phyloP scores from a whole-genome alignment of 768 basidiomycete genomes.

The Trametes elegans region DNA sequence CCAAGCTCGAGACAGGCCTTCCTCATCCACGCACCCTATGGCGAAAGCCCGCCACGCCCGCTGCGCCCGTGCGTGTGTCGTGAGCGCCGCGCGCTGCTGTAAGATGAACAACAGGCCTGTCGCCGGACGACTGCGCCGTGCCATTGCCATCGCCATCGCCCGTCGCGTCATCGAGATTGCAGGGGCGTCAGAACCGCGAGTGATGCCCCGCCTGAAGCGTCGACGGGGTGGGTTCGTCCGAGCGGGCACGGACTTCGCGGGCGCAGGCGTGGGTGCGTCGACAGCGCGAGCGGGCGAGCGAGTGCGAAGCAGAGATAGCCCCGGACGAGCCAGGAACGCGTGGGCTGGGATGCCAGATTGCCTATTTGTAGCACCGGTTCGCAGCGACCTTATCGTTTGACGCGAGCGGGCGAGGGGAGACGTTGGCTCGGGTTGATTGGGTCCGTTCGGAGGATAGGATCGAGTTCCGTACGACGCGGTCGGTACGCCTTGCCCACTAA shows the following conservation, averaged over 20 bases:
- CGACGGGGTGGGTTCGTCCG: not conserved
- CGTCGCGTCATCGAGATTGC: too few relatives aligned
- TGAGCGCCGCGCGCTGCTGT: not conserved
- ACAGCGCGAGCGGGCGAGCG: not conserved
- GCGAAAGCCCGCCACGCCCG: not conserved
- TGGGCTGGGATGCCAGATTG: conserved; percentile 9
- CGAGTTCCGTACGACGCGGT: conserved; percentile 3
- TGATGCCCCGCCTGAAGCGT: too few relatives aligned
- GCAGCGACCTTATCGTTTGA: conserved; percentile 3
- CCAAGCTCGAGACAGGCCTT: not conserved
- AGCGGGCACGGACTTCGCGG: conserved; percentile 1
- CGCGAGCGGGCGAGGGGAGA: not conserved
- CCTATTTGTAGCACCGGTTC: not conserved
- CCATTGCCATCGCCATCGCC: too few relatives aligned
- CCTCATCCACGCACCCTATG: not conserved
- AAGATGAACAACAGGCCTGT: too few relatives aligned
- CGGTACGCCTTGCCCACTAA: not conserved
- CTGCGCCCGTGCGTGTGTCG: not conserved
- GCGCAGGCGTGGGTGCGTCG: not conserved
- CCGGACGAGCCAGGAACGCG: not conserved
- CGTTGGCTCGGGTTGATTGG: not conserved
- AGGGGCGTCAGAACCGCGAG: conserved; percentile 3
- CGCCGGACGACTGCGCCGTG: too few relatives aligned
- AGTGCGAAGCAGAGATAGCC: not conserved
- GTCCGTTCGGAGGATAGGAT: conserved; percentile 9